A percentile compares a stretch with the other conserved stretches of the same genome.
Evolutionary conservation across 2,329 filamentous ascomycete species (phyloP).

Genomic region (Hymenotorrendiella dingleyae): DNA sequence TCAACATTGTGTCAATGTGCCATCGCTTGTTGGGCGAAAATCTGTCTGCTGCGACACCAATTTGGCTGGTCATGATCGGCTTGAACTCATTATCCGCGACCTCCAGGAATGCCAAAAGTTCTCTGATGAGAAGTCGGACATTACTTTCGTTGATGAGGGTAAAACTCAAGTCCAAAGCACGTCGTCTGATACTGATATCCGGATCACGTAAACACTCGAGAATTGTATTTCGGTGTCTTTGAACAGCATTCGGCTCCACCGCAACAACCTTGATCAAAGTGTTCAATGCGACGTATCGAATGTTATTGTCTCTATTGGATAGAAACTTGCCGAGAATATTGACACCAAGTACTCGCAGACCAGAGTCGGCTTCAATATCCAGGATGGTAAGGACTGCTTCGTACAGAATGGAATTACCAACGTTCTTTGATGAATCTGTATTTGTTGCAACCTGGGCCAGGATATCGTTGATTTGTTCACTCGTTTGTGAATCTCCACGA

Average conservation of each 20-base stretch:
- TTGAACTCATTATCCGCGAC: conserved; percentile 99
- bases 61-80: conserved; percentile 95
- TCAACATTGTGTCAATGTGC: conserved; percentile 97
- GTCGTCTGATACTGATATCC: conserved; percentile 92
- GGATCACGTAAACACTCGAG: conserved; percentile 93
- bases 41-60: conserved; percentile 92
- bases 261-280: conserved; percentile 97
- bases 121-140: conserved; percentile 85
- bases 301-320: conserved; percentile 98
- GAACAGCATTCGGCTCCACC: conserved; percentile 94
- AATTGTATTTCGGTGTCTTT: conserved; percentile 95
- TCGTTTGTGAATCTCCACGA: conserved; percentile 78
- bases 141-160: conserved; percentile 97
- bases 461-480: conserved; percentile 98
- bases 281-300: conserved; percentile 95
- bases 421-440: conserved; percentile 96
- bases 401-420: conserved; percentile 96
- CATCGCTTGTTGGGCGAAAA: conserved; percentile 96
- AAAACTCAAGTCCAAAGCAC: conserved; percentile 96
- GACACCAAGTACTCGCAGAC: conserved; percentile 86
- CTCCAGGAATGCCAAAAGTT: conserved; percentile 90
- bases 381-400: conserved; percentile 95
- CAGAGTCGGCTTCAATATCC: conserved; percentile 96
- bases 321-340: conserved; percentile 98
- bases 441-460: conserved; percentile 96